Evolutionary conservation across 345 rosid genomes (phyloP), one percentile per base, ranked within the genome.

Genomic region (Populus simonii): DNA sequence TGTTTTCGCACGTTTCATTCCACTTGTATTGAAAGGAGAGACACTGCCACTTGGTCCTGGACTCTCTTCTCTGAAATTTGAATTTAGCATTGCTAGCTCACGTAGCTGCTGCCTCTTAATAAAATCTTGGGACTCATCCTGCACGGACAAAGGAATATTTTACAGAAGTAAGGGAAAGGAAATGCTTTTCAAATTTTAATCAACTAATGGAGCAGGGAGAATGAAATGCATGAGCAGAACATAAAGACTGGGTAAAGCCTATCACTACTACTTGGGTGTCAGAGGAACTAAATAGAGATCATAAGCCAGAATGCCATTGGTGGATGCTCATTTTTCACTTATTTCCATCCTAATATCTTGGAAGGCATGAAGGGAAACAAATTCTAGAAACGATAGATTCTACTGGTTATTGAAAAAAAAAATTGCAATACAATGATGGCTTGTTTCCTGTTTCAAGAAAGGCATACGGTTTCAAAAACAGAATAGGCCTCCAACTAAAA

Each of bases 111-210:
- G 99, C 87, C 97, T 92, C 91, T 93, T 93, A 47, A 93, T 92
- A 85, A 81, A 89, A 78, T 96, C 99, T 77, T 96, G 95, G 1
- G 99, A 92, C 82, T 96, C 99, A 59, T 96, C 99, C 99, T 96
- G 90, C 85, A 73, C 18, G 45, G 27, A 1, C 55, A 27, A 66
- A 36, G 45, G 38, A n/a, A 49, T 18, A 82, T 18, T 74, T 43
- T 25, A 72, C 71, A 22, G 7, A 35, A 13, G 8, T 9, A n/a
- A 4, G 8, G 73, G 73, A 22, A n/a, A 36, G 20, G 23, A 63
- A 63, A 74, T 41, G 59, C 59, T 27, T 63, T 47, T 29, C 29
- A 36, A 29, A 53, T 69, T n/a, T 18, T 31, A 51, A 31, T 57
- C 29, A 67, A 57, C 7, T 62, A n/a, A 9, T 3, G 10, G 7